Conservation (phyloP, 2,329 filamentous ascomycete species). For the Cercospora citrullina region DNA sequence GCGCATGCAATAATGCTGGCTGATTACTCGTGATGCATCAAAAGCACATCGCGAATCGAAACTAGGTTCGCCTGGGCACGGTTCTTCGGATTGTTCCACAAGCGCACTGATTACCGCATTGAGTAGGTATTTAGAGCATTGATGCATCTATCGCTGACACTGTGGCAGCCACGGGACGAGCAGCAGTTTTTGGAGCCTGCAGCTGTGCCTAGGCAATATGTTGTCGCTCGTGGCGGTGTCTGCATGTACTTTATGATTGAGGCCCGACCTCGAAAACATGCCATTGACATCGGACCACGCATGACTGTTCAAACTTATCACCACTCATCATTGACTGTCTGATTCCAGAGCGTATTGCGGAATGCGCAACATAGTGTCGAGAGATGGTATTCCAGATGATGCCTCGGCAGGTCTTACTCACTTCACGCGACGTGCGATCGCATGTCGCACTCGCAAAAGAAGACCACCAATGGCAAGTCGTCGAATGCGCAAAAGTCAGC, state of each 20-base stretch:
- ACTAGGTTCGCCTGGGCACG: not conserved
- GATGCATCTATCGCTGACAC: not conserved
- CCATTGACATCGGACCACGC: no score
- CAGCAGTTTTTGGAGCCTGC: not conserved
- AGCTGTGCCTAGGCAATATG: not conserved
- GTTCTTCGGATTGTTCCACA: not conserved
- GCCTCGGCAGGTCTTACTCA: constrained; percentile 10
- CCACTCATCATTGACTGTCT: not conserved
- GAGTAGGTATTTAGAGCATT: not conserved
- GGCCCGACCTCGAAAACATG: no score
- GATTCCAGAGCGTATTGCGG: not conserved
- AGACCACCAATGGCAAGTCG: not conserved
- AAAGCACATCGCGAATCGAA: not conserved
- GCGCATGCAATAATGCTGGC: not conserved
- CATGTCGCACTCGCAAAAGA: not conserved
- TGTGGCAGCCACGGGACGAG: not conserved
- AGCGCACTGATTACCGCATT: constrained; percentile 11
- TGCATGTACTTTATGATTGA: no score
- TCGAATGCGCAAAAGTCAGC: constrained; percentile 1
- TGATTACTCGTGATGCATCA: not conserved
- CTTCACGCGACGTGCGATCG: constrained; percentile 6
- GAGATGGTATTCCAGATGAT: not conserved
- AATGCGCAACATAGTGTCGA: not conserved
- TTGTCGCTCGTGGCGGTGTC: not conserved
- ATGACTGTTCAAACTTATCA: no score